Conservation (phyloP, 805 yeast species). For the Starmerella vitae region DNA sequence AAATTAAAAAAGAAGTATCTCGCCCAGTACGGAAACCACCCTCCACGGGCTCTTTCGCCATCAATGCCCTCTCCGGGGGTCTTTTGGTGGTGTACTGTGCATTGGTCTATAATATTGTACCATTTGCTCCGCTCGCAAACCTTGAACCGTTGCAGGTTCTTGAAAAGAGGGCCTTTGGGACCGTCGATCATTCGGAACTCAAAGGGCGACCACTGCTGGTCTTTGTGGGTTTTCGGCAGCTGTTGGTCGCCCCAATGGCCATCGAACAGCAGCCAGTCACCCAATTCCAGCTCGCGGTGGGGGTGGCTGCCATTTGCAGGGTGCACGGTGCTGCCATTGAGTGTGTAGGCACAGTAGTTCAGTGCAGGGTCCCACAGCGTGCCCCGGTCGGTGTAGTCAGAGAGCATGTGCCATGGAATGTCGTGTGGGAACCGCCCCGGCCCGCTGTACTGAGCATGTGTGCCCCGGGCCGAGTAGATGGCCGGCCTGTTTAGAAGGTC, state of each 20-base stretch:
- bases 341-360: constrained; percentile 71
- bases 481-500: constrained; percentile 42
- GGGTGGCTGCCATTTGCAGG: constrained; percentile 31
- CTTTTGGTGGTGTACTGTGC: constrained; percentile 60
- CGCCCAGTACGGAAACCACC: too few species aligned
- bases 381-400: constrained; percentile 92
- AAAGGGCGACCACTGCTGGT: constrained; percentile 78
- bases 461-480: constrained; percentile 83
- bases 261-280: constrained; percentile 62
- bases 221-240: constrained; percentile 48
- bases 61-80: constrained; percentile 83
- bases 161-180: constrained; percentile 77
- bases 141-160: constrained; percentile 52
- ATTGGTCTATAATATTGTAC: constrained; percentile 83
- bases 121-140: constrained; percentile 79
- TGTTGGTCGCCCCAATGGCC: constrained; percentile 91
- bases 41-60: too few species aligned
- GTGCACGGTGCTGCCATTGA: constrained; percentile 43
- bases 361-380: constrained; percentile 86
- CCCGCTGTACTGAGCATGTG: constrained; percentile 94
- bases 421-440: constrained; percentile 95
- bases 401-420: constrained; percentile 76
- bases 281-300: constrained; percentile 42
- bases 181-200: constrained; percentile 89
- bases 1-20: too few species aligned